Evolutionary conservation across 257 asterid genomes (phyloP).

Genomic region (Haberlea rhodopensis): DNA sequence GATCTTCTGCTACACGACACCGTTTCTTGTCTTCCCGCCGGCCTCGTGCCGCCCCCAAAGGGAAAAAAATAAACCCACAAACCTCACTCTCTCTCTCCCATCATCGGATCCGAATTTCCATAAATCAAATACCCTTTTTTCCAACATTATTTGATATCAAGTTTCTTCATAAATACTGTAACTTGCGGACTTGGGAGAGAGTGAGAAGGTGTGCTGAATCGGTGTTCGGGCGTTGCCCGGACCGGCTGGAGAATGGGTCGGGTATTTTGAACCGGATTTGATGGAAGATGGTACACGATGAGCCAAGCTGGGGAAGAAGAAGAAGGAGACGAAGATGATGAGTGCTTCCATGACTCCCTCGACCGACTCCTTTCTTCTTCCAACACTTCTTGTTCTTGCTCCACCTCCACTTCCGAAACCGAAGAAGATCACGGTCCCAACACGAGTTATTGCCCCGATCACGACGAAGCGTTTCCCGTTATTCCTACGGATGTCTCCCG

Average conservation of each 20-base stretch:
- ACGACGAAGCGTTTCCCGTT: slow-evolving; percentile 37
- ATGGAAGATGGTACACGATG: slow-evolving; percentile 53
- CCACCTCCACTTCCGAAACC: slow-evolving; percentile 54
- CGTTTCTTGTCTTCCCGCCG: no score
- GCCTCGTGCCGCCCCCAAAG: slow-evolving; percentile 64
- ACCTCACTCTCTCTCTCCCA: no score
- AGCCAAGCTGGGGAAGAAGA: slow-evolving; percentile 64
- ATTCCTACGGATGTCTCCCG: slow-evolving; percentile 52
- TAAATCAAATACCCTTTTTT: no score
- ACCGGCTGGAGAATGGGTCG: slow-evolving; percentile 26
- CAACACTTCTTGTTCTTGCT: slow-evolving; percentile 70
- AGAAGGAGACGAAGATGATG: slow-evolving; percentile 48
- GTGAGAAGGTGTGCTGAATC: slow-evolving; percentile 38
- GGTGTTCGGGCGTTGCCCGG: slow-evolving; percentile 25
- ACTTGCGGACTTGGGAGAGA: no score
- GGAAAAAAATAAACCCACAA: no score
- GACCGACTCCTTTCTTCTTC: slow-evolving; percentile 74
- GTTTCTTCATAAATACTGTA: no score
- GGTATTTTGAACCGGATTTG: slow-evolving; percentile 34
- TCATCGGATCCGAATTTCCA: no score
- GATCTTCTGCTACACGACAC: no score
- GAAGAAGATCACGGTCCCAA: slow-evolving; percentile 44
- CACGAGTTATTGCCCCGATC: slow-evolving; percentile 31
- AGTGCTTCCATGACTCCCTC: slow-evolving; percentile 61
- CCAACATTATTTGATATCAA: slow-evolving; percentile 67